Evolutionary conservation across 2,329 filamentous ascomycete genomes (phyloP).

Genomic region (Apiospora arundinis): DNA sequence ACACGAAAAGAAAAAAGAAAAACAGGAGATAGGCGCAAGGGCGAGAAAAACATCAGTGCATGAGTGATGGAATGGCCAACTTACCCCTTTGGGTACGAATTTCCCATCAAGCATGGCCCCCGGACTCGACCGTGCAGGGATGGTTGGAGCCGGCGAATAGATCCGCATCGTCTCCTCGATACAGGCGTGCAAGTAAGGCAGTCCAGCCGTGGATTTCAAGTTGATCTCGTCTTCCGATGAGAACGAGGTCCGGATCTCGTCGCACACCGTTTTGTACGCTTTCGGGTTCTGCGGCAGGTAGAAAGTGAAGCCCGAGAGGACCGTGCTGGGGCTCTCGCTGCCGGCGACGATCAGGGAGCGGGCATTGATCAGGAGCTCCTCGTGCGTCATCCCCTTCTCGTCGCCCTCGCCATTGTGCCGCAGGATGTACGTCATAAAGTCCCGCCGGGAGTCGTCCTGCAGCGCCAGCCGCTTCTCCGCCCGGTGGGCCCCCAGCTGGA

Average conservation of each 20-base stretch:
- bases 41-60: no score
- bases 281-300: constrained; percentile 42
- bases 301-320: constrained; percentile 43
- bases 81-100: constrained; percentile 10
- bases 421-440: constrained; percentile 13
- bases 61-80: neutral
- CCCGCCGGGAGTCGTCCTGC: neutral
- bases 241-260: constrained; percentile 45
- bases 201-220: constrained; percentile 31
- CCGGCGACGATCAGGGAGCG: constrained; percentile 41
- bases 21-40: neutral
- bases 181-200: constrained; percentile 44
- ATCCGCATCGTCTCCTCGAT: constrained; percentile 47
- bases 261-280: constrained; percentile 30
- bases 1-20: neutral
- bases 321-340: constrained; percentile 52
- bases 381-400: constrained; percentile 12
- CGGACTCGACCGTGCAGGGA: constrained; percentile 13
- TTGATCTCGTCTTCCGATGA: constrained; percentile 41
- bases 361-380: neutral
- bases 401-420: neutral
- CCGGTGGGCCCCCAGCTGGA: neutral
- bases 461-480: constrained; percentile 16
- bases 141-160: constrained; percentile 37
- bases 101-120: constrained; percentile 7